These are phyloP conservation scores for Boletus rubroflammeus DNA, from an alignment of 768 basidiomycete species.

Conservation along the genomic window DNA sequence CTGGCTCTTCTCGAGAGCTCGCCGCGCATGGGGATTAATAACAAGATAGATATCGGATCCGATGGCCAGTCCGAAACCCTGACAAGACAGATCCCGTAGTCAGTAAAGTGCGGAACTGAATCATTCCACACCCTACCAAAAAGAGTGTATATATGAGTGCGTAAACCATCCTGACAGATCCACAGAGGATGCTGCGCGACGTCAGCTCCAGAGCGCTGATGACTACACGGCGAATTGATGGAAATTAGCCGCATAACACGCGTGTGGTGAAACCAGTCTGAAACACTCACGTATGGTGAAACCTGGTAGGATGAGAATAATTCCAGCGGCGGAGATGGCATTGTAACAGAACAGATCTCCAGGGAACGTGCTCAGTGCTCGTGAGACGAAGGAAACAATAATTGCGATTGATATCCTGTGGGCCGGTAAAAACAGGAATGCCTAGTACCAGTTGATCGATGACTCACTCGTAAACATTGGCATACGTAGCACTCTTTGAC, in stretches of 20 bases:
- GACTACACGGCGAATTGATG: constrained; percentile 39
- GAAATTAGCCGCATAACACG: constrained; percentile 34
- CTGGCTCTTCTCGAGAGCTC: constrained; percentile 30
- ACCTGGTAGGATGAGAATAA: constrained; percentile 87
- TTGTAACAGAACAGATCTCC: constrained; percentile 83
- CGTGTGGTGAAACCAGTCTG: constrained; percentile 67
- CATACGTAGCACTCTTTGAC: constrained; percentile 83
- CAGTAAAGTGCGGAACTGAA: constrained; percentile 1
- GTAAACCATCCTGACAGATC: constrained; percentile 79
- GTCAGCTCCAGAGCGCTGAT: constrained; percentile 77
- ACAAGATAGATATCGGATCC: constrained; percentile 80
- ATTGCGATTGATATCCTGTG: constrained; percentile 79
- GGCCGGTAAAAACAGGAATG: not conserved
- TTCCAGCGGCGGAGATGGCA: constrained; percentile 84
- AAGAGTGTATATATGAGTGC: constrained; percentile 85
- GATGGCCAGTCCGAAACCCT: constrained; percentile 84
- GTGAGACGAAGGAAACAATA: constrained; percentile 77
- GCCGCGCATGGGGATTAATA: constrained; percentile 55
- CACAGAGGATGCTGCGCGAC: constrained; percentile 76
- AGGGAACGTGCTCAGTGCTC: constrained; percentile 72
- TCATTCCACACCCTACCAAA: constrained; percentile 42
- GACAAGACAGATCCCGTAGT: not conserved
- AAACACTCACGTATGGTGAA: constrained; percentile 68
- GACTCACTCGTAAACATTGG: constrained; percentile 92
- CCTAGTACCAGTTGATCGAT: not conserved